phyloP scores from a whole-genome alignment of 73 alveolate genomes.

The Paramecium pentaurelia region DNA sequence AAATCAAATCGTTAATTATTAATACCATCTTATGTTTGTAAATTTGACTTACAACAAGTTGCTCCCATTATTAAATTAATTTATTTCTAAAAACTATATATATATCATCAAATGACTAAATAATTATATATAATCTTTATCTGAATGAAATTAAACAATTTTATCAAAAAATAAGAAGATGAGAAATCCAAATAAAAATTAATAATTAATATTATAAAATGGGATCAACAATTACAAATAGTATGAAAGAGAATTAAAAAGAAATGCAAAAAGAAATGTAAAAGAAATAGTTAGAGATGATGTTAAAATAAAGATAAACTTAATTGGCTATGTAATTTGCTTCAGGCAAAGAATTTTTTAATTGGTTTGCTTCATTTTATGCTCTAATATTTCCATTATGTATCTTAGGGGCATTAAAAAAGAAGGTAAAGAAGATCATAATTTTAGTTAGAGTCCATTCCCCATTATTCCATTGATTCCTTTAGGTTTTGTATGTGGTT shows the following conservation, averaged over 20 bases:
- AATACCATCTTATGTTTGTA: conserved; percentile 10
- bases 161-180: no score
- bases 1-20: not conserved
- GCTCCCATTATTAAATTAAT: conserved; percentile 22
- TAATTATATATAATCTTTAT: not conserved
- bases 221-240: not conserved
- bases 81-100: not conserved
- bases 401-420: not conserved
- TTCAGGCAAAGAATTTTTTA: conserved; percentile 4
- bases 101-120: not conserved
- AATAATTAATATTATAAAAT: not conserved
- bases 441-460: not conserved
- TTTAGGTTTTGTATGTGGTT: not conserved
- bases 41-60: conserved; percentile 29
- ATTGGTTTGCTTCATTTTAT: conserved; percentile 12
- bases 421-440: not conserved
- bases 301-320: not conserved
- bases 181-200: not conserved
- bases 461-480: not conserved
- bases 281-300: not conserved
- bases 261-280: conserved; percentile 27
- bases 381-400: not conserved
- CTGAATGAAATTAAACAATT: not conserved
- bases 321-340: conserved; percentile 5
- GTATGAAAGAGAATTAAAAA: not conserved